Evolutionary conservation across 2,329 filamentous ascomycete species (phyloP).

Genomic region (Ilyonectria mors-panacis): DNA sequence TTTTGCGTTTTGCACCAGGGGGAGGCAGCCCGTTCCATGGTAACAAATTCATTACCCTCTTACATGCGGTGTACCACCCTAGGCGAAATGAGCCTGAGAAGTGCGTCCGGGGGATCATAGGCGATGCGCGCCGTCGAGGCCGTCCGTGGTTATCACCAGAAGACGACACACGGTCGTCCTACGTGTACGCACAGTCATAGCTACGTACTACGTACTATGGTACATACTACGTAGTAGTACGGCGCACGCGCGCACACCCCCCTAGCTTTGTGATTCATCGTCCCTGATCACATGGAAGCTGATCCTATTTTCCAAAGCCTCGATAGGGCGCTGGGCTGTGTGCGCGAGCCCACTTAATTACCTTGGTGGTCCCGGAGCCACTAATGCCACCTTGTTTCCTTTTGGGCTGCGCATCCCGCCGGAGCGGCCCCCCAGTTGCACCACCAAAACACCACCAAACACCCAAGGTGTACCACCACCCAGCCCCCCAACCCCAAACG

Average conservation of each 20-base stretch:
- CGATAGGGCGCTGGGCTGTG: conserved; percentile 11
- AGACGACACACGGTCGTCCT: not conserved
- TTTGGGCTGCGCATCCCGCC: conserved; percentile 29
- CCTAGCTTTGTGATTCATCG: conserved; percentile 1
- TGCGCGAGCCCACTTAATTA: conserved; percentile 30
- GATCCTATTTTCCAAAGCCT: conserved; percentile 1
- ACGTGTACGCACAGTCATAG: not conserved
- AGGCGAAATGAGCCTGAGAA: not conserved
- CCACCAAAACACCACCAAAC: conserved; percentile 1
- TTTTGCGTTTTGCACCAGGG: not conserved
- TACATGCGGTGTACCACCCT: not conserved
- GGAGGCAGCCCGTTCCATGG: conserved; percentile 5
- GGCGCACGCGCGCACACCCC: not conserved
- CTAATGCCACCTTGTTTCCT: conserved; percentile 50
- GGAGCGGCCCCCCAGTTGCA: conserved; percentile 20
- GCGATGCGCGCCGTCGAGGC: not conserved
- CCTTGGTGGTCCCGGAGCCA: conserved; percentile 39
- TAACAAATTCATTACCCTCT: not conserved
- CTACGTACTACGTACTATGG: too few species aligned
- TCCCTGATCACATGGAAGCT: conserved; percentile 10
- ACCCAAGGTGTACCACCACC: not conserved
- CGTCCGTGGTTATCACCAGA: too few species aligned
- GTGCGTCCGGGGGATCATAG: not conserved
- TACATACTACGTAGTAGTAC: too few species aligned
- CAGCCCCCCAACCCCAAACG: not conserved